A percentile compares a stretch with the other conserved stretches of the same genome.
Evolutionary conservation across 2,329 filamentous ascomycete species (phyloP).

Genomic region (Venturia pyrina): DNA sequence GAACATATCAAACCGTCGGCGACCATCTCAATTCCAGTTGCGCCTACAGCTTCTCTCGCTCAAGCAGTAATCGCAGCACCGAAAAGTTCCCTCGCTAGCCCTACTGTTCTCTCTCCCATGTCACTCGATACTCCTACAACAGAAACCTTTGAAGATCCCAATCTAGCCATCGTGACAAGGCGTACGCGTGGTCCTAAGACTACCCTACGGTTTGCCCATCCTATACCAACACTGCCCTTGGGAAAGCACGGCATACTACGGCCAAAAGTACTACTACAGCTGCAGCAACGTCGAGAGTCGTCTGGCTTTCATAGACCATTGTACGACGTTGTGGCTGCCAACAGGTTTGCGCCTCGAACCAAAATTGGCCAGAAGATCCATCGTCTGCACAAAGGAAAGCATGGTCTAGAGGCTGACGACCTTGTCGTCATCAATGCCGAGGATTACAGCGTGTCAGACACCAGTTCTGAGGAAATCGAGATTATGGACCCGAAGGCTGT

Average conservation of each 20-base stretch:
- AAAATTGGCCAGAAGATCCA: conserved; percentile 40
- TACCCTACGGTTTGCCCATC: conserved; percentile 57
- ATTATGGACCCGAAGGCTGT: conserved; percentile 42
- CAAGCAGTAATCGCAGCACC: background rate
- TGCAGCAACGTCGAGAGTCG: conserved; percentile 54
- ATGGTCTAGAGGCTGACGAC: conserved; percentile 57
- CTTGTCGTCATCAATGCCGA: conserved; percentile 62
- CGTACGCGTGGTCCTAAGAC: conserved; percentile 45
- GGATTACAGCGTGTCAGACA: conserved; percentile 41
- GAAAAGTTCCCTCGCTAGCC: background rate
- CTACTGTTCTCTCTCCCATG: background rate
- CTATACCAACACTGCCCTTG: conserved; percentile 43
- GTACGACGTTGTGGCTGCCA: conserved; percentile 64
- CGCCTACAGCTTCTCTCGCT: background rate
- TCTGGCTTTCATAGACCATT: conserved; percentile 54
- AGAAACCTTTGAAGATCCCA: background rate
- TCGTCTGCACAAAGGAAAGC: conserved; percentile 52
- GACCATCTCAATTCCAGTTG: background rate
- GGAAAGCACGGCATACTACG: conserved; percentile 32
- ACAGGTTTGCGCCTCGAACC: conserved; percentile 42
- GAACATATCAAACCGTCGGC: background rate
- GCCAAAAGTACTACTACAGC: conserved; percentile 59
- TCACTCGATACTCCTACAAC: background rate
- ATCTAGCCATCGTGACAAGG: background rate
- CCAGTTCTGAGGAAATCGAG: conserved; percentile 28